phyloP scores from a whole-genome alignment of 192 early-diverging fungal species.

The Diversispora epigaea region DNA sequence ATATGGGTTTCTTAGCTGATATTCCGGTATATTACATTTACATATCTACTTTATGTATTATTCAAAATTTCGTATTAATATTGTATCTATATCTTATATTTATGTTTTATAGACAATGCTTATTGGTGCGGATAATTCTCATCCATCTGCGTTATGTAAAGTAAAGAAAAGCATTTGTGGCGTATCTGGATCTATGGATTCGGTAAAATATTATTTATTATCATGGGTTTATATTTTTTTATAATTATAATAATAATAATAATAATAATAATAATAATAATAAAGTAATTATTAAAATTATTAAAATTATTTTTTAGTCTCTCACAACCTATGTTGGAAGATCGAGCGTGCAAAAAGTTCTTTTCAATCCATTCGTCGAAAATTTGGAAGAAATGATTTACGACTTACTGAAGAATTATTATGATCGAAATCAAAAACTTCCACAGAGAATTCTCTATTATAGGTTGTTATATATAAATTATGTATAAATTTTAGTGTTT shows the following conservation, averaged over 20 bases:
- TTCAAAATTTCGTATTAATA: constrained; percentile 57
- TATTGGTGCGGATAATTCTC: constrained; percentile 34
- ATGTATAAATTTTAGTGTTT: no score
- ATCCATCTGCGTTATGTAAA: constrained; percentile 29
- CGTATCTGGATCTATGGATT: constrained; percentile 66
- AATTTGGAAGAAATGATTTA: constrained; percentile 66
- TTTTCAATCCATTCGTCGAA: constrained; percentile 65
- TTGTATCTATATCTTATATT: not conserved
- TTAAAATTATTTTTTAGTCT: constrained; percentile 7
- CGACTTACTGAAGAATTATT: constrained; percentile 68
- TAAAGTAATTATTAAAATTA: no score
- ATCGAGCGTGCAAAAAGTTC: constrained; percentile 61
- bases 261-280: no score
- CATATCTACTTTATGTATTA: constrained; percentile 86
- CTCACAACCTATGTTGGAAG: constrained; percentile 61
- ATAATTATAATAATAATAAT: no score
- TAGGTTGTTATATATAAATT: not conserved
- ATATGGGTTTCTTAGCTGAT: constrained; percentile 68
- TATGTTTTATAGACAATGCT: constrained; percentile 11
- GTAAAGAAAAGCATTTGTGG: constrained; percentile 72
- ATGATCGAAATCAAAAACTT: constrained; percentile 60
- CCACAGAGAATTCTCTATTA: constrained; percentile 84
- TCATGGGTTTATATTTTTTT: no score
- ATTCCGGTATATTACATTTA: constrained; percentile 71
- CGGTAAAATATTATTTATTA: not conserved